A percentile compares a stretch with the other conserved stretches of the same genome.
Conservation (phyloP, 345 rosid species). For the Euphorbia pulcherrima region DNA sequence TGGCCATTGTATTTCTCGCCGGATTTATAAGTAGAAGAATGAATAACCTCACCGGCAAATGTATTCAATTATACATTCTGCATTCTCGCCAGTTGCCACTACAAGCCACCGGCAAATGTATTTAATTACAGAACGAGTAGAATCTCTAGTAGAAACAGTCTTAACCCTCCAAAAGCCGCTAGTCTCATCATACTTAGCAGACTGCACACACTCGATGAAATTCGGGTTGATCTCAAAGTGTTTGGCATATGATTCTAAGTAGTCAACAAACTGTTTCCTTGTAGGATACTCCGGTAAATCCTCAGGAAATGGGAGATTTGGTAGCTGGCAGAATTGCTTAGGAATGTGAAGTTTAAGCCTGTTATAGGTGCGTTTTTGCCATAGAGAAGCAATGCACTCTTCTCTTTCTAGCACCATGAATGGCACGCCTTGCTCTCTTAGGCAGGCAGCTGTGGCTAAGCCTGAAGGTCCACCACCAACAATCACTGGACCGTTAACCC, state of each 20-base stretch:
- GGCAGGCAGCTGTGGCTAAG: conserved; percentile 42
- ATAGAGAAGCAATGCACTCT: conserved; percentile 44
- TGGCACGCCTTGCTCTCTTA: conserved; percentile 43
- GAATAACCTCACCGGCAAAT: conserved; percentile 69
- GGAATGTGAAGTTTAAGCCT: conserved; percentile 53
- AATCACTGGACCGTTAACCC: conserved; percentile 45
- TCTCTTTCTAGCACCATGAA: conserved; percentile 44
- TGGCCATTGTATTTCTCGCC: conserved; percentile 63
- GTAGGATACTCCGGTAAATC: conserved; percentile 40
- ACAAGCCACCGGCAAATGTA: conserved; percentile 92
- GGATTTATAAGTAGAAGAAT: conserved; percentile 71
- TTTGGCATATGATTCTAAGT: conserved; percentile 44
- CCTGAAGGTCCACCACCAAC: conserved; percentile 46
- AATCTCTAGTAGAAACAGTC: conserved; percentile 42
- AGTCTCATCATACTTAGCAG: conserved; percentile 74
- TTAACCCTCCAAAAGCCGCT: conserved; percentile 77
- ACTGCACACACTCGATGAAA: conserved; percentile 80
- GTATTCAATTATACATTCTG: conserved; percentile 58
- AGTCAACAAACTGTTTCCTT: conserved; percentile 37
- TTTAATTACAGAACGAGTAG: conserved; percentile 49
- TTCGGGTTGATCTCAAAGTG: conserved; percentile 52
- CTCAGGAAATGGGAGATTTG: conserved; percentile 44
- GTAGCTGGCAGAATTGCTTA: conserved; percentile 50
- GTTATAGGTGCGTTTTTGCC: conserved; percentile 49
- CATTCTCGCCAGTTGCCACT: conserved; percentile 95